Evolutionary conservation across 257 asterid species (phyloP), one percentile per base, ranked within the genome.

Genomic region (Capsicum rhomboideum): DNA sequence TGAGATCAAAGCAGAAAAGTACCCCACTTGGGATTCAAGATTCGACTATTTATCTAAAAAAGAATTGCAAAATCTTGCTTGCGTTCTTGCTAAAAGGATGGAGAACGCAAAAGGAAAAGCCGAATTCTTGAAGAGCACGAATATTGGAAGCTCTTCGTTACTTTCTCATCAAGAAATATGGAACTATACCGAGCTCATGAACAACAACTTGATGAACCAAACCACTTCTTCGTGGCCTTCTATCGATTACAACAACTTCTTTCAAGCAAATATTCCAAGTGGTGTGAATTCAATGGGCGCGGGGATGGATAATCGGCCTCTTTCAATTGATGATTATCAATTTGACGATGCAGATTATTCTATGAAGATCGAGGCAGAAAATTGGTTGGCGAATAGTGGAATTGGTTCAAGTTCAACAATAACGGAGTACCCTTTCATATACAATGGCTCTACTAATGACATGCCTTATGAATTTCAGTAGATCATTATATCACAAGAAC

Each of bases 11-110:
- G 8, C 8, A 21, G 69, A 10, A 1, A 82, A 54, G 81, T 86
- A 82, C 53, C 83, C 85, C 10, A 52, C 11, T 18, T 82, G 80
- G 86, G 88, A 77, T 8, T 59, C 50, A 7, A 37, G 2, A 31
- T 75, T 21, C 1, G 21, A 75, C 28, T 17, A 75, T 82, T 52
- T 55, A 53, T 74, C 87, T 0, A 7, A 1, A 2, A 82, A 82
- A 61, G 61, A 84, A 67, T 42, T 87, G 63, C 53, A 21, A 44
- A 56, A 82, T 29, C 44, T 87, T 16, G 9, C 9, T 29, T 7
- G 40, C 28, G 13, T 44, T 20, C 21, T 87, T 49, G 79, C 12
- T 20, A 50, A 40, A 0, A 87, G 77, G 23, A 82, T 84, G 34
- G 78, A 79, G n/a, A 66, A 44, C 29, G 85, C 68, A 37, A 87